Evolutionary conservation across 371 early-diverging fungal genomes (phyloP), one percentile per base, ranked within the genome.

Genomic region (Synchytrium microbalum): DNA sequence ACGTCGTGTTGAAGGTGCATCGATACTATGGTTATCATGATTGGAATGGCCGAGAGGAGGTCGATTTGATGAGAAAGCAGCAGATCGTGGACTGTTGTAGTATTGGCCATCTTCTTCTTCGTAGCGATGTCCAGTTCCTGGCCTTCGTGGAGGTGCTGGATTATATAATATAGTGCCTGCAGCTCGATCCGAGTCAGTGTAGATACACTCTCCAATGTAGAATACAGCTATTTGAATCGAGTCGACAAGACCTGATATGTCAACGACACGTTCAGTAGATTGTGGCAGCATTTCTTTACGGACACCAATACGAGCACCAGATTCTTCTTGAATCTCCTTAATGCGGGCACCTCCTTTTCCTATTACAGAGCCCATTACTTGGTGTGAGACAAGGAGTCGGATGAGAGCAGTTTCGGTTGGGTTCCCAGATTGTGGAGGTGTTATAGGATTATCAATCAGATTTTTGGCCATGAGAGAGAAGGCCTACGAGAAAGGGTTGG

Each of bases 391-490:
- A 57, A 92, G 80, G 2, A 91, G 60, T 27, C 88, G 84, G 53
- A 92, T 80, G 13, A 86, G 76, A 23, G 85, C 71, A 23, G 78
- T 68, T n/a, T 71, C 69, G n/a, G 71, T 63, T 76, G 13, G 32
- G 23, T 54, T 58, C 16, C 32, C 60, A 57, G 14, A 62, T 53
- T 31, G 66, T 59, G 57, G 61, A 61, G 62, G 46, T n/a, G 54
- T 55, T 62, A 25, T 77, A 32, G 88, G 87, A 74, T 90, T 90
- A 31, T 92, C 92, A 32, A 89, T 72, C 54, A 93, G 78, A 23
- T 88, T 87, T 72, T 87, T 88, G 64, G 92, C 90, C 61, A 93
- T 90, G 52, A 86, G 62, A 64, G 79, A 79, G 72, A 83, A 89
- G 54, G 88, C 89, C 79, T 86, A 16, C 28, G 54, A 31, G 46